Base-by-base conservation (phyloP, 2,329 filamentous ascomycete genomes). In the Fusarium sp. region DNA sequence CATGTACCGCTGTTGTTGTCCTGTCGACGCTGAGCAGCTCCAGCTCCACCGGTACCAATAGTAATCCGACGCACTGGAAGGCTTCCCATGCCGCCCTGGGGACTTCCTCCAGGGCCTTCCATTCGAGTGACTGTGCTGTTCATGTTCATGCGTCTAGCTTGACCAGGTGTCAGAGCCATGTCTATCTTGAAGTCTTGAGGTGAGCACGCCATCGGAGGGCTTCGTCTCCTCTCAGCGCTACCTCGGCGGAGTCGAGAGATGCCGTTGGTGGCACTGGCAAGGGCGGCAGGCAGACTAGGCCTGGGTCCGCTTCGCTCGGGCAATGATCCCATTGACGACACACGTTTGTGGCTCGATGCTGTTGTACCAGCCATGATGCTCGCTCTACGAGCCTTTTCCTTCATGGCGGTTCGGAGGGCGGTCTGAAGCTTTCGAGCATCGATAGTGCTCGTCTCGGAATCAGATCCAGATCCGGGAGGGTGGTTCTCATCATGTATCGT, bases 101-200 rank as follows among this genome's bases (percentile, higher is more conserved):
- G 74, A 28, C 75, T 77, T 47, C 72, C 68, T 18, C 70, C 68
- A 13, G 62, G 43, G 3, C 58, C 71, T 37, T 80, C 79, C 6
- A 74, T 33, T 15, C 77, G 75, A 52, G 35, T 52, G 48, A 42
- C 48, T 62, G 83, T 69, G 63, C 81, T 81, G 35, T 83, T 81
- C 59, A 88, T 76, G 69, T 87, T 85, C 86, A 89, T 88, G 44
- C 87, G 81, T 53, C 87, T 78, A 23, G 86, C 87, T 72, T 89
- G 86, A 4, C 85, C 86, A 3, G 84, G 79, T 13, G 86, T 88
- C 66, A 89, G 80, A 6, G 78, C 75, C 62, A 79, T 77, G 24
- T 81, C 77, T 18, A 74, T 64, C 50, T 75, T 79, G 56, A 70
- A 71, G 23, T 85, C 82, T 4, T 81, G 78, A 3, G 86, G 83